A percentile compares a stretch with the other conserved stretches of the same genome.
These are phyloP conservation scores for Scedosporium minutisporum DNA, from an alignment of 2,329 filamentous ascomycete species.

Conservation along the genomic window DNA sequence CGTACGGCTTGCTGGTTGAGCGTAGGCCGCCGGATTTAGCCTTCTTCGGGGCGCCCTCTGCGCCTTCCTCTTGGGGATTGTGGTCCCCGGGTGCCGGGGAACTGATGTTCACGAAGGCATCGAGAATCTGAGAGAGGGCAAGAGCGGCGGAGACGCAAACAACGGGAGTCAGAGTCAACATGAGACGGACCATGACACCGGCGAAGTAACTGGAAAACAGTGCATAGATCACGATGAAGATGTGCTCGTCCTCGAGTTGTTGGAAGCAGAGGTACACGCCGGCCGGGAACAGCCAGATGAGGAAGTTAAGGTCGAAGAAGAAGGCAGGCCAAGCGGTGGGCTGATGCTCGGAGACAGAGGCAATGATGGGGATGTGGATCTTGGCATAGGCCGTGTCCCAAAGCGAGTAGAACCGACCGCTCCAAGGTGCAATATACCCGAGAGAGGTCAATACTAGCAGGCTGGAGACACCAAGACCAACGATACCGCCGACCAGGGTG, in stretches of 20 bases:
- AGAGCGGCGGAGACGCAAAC: constrained; percentile 92
- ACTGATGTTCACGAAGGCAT: constrained; percentile 66
- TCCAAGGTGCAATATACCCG: constrained; percentile 94
- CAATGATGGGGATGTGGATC: constrained; percentile 98
- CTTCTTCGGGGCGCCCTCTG: constrained; percentile 47
- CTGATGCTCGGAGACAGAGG: constrained; percentile 98
- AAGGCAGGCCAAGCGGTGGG: constrained; percentile 98
- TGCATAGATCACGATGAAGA: constrained; percentile 96
- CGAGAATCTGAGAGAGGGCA: constrained; percentile 76
- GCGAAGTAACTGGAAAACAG: constrained; percentile 96
- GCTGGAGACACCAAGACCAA: constrained; percentile 61
- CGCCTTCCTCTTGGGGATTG: constrained; percentile 25
- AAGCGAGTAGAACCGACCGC: constrained; percentile 95
- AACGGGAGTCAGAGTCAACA: constrained; percentile 93
- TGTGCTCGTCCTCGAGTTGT: constrained; percentile 86
- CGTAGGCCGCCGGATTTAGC: constrained; percentile 48
- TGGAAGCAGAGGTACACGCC: constrained; percentile 98
- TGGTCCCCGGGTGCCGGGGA: constrained; percentile 46
- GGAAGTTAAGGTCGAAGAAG: constrained; percentile 96
- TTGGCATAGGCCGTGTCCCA: constrained; percentile 99
- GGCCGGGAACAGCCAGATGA: constrained; percentile 98
- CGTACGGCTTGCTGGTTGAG: constrained; percentile 59
- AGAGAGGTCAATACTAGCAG: constrained; percentile 82
- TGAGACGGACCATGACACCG: constrained; percentile 97
- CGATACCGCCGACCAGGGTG: constrained; percentile 63